A percentile compares a stretch with the other conserved stretches of the same genome.
Conservation (phyloP, 225 moss, liverwort and hornwort species). For the Asterella californica region DNA sequence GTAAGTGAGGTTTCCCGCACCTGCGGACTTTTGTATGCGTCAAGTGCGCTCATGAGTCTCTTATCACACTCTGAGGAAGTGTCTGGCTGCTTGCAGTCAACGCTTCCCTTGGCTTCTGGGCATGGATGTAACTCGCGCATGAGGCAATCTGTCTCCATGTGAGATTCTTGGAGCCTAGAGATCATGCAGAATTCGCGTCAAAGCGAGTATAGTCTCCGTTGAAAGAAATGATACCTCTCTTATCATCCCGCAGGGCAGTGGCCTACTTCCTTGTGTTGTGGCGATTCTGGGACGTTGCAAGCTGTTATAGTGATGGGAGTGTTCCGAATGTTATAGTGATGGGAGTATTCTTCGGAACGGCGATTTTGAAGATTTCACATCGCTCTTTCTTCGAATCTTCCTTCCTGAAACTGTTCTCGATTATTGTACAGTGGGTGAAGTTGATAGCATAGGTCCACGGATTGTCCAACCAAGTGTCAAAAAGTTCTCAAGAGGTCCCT, state of each 20-base stretch:
- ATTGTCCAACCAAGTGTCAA: too few species aligned
- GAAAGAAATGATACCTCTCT: neutral
- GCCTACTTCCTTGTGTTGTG: neutral
- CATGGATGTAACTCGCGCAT: too few species aligned
- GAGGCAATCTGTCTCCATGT: neutral
- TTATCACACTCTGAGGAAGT: neutral
- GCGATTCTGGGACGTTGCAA: neutral
- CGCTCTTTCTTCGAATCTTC: too few species aligned
- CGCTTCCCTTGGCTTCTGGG: neutral
- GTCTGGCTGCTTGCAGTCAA: neutral
- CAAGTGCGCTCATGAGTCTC: too few species aligned
- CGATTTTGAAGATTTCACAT: slow-evolving; percentile 34
- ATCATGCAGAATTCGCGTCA: neutral
- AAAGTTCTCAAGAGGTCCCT: too few species aligned
- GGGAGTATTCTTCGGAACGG: slow-evolving; percentile 26
- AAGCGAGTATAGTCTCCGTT: neutral
- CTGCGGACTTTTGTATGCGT: too few species aligned
- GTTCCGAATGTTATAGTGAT: too few species aligned
- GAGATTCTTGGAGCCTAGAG: neutral
- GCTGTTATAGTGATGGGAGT: neutral
- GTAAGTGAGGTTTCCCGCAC: too few species aligned
- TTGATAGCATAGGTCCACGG: too few species aligned
- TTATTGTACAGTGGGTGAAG: too few species aligned
- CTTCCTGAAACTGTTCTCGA: too few species aligned
- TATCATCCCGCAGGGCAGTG: neutral